Percentiles rank a stretch among this genome's conserved stretches.
These are phyloP conservation scores for Suillus spraguei DNA, from an alignment of 768 basidiomycete species.

Conservation along the genomic window DNA sequence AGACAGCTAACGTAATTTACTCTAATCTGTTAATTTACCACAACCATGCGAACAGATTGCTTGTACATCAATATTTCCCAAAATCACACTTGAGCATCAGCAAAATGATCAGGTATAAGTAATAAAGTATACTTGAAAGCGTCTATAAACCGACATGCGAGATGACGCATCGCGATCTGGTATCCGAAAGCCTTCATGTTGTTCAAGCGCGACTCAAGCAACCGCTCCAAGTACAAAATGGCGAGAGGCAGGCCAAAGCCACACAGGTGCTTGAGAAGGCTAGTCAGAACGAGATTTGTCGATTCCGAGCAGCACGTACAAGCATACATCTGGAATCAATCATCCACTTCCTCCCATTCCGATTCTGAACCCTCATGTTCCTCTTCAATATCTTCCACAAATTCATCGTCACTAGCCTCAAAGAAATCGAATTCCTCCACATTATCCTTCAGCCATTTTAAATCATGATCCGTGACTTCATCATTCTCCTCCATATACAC, in stretches of 20 bases:
- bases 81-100: not conserved
- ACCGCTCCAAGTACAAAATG: not conserved
- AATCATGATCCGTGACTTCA: constrained; percentile 41
- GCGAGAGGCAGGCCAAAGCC: not conserved
- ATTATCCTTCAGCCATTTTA: constrained; percentile 53
- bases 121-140: constrained; percentile 3
- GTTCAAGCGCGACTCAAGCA: not conserved
- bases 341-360: constrained; percentile 12
- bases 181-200: not conserved
- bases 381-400: constrained; percentile 31
- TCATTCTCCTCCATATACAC: constrained; percentile 49
- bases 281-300: not conserved
- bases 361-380: constrained; percentile 6
- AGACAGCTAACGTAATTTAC: not conserved
- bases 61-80: not conserved
- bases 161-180: not conserved
- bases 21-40: not conserved
- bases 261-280: not conserved
- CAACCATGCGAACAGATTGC: not conserved
- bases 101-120: constrained; percentile 2
- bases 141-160: not conserved
- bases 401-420: constrained; percentile 55
- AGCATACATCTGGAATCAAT: not conserved
- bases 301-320: not conserved
- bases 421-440: constrained; percentile 57